Evolutionary conservation across 345 rosid species (phyloP), one percentile per base, ranked within the genome.

Genomic region (Salix dunnii): DNA sequence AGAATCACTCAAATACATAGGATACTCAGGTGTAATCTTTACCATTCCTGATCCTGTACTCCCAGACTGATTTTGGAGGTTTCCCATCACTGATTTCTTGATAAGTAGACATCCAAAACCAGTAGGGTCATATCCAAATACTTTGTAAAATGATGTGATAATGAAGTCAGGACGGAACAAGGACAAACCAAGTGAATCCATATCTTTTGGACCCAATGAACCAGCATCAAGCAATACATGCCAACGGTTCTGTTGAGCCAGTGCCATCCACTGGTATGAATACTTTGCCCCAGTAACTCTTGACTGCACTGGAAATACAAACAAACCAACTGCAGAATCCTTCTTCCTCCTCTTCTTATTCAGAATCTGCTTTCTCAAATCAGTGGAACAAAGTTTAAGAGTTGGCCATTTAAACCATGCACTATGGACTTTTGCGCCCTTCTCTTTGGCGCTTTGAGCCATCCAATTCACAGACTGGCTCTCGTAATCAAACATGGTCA

Each of bases 391-490:
- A 20, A 91, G 96, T 80, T 92, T 92, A 77, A 96, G 97, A 58
- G 99, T 92, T 2, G 99, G 98, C 98, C 98, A 96, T 71, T 94
- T 96, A 76, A 94, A 96, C 99, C 99, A 96, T 0, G 99, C 91
- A 71, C 92, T 91, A 60, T 86, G 73, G 70, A 89, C 93, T 77
- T 94, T 94, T 0, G 99, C 99, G 48, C 98, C 98, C 86, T 94
- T 94, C 83, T 91, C 98, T 77, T 85, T 92, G 7, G 99, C 98
- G 76, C 91, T 84, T 85, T 96, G 99, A 80, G 88, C 94, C 99
- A 96, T 94, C 99, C 97, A 94, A 75, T 86, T 94, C 79, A 94
- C 95, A 8, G 98, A 96, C 43, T 94, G 97, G 80, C 99, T 96
- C 85, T 96, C 97, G 43, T 96, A 88, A 89, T 96, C 99, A 79